Evolutionary conservation across 2,329 filamentous ascomycete genomes (phyloP).

Genomic region (Mycogone perniciosa): DNA sequence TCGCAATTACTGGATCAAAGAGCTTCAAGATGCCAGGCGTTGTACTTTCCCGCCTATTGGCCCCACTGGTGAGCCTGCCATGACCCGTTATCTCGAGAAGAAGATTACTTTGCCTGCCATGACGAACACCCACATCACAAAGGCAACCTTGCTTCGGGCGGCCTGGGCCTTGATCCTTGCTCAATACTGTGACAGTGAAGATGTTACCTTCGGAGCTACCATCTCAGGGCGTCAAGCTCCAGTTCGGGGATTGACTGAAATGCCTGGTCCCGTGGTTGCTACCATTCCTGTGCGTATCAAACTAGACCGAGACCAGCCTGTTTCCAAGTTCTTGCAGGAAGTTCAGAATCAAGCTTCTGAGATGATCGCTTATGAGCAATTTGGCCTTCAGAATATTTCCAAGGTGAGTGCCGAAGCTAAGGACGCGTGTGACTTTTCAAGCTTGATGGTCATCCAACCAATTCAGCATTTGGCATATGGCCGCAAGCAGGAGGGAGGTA

Average conservation of each 20-base stretch:
- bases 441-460: slow-evolving; percentile 12
- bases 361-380: slow-evolving; percentile 6
- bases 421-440: slow-evolving; percentile 9
- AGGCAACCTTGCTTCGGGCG: slow-evolving; percentile 6
- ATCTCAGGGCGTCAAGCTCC: slow-evolving; percentile 4
- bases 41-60: slow-evolving; percentile 1
- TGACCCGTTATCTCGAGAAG: not conserved
- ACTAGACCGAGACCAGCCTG: not conserved
- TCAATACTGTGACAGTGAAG: slow-evolving; percentile 3
- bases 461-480: slow-evolving; percentile 2
- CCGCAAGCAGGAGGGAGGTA: not conserved
- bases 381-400: slow-evolving; percentile 1
- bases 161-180: slow-evolving; percentile 4
- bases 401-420: slow-evolving; percentile 9
- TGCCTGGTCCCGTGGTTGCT: slow-evolving; percentile 4
- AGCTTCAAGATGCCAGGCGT: not conserved
- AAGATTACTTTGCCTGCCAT: not conserved
- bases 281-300: slow-evolving; percentile 8
- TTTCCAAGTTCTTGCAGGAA: not conserved
- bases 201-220: slow-evolving; percentile 6
- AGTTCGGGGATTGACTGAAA: not conserved
- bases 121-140: not conserved
- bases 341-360: slow-evolving; percentile 3
- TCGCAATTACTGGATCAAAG: not conserved
- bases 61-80: slow-evolving; percentile 1